Percentiles rank a stretch among this genome's conserved stretches.
Evolutionary conservation across 495 filamentous ascomycete species (phyloP).

Genomic region (Penicillium samsonianum): DNA sequence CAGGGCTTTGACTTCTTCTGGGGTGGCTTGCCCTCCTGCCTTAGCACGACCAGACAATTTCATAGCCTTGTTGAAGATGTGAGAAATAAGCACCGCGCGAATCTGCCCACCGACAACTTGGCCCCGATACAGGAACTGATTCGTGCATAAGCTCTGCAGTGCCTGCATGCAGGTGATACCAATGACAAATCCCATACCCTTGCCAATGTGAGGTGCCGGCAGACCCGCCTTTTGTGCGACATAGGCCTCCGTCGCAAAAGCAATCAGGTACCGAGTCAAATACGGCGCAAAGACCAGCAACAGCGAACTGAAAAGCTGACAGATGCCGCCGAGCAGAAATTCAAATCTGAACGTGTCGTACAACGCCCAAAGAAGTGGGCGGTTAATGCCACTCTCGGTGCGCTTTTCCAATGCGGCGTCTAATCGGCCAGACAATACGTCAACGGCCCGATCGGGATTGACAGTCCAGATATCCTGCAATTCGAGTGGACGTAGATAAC

Average conservation of each 20-base stretch:
- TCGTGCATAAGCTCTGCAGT: constrained; percentile 68
- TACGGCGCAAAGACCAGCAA: constrained; percentile 75
- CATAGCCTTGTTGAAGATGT: constrained; percentile 83
- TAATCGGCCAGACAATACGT: constrained; percentile 64
- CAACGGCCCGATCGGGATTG: constrained; percentile 75
- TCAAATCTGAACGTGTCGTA: constrained; percentile 86
- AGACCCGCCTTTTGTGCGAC: constrained; percentile 46
- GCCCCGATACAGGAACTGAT: constrained; percentile 80
- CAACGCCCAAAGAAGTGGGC: constrained; percentile 75
- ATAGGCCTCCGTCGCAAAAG: constrained; percentile 79
- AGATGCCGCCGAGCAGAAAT: constrained; percentile 79
- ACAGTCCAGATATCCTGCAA: constrained; percentile 84
- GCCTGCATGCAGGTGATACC: constrained; percentile 78
- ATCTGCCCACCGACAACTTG: constrained; percentile 79
- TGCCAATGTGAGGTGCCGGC: constrained; percentile 60
- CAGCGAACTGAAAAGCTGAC: constrained; percentile 69
- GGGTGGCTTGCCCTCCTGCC: constrained; percentile 58
- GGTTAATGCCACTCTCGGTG: constrained; percentile 64
- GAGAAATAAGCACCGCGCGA: constrained; percentile 69
- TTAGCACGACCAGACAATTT: constrained; percentile 75
- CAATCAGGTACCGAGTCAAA: constrained; percentile 71
- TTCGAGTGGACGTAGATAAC: constrained; percentile 83
- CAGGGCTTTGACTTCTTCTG: constrained; percentile 39
- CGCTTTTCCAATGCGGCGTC: constrained; percentile 67
- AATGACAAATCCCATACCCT: constrained; percentile 71